phyloP scores from a whole-genome alignment of 2,329 filamentous ascomycete genomes.

The Pseudogymnoascus sp. region DNA sequence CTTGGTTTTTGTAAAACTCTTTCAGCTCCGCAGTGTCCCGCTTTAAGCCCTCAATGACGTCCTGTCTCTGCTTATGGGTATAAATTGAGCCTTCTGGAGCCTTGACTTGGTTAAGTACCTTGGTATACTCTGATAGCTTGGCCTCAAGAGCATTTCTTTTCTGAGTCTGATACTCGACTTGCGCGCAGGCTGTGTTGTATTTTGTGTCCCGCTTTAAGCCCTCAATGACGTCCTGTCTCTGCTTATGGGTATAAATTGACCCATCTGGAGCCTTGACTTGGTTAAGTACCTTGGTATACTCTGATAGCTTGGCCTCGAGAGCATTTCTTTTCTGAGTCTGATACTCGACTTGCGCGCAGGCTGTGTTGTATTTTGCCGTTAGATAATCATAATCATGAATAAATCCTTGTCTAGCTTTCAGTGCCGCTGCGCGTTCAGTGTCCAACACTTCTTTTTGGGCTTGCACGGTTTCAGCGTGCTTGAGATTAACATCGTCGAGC shows the following conservation, averaged over 20 bases:
- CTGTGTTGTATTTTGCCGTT: not conserved
- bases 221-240: not conserved
- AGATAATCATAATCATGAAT: not conserved
- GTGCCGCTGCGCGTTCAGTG: not conserved
- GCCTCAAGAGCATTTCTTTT: not conserved
- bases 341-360: not conserved
- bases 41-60: not conserved
- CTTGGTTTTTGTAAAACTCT: not conserved
- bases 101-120: not conserved
- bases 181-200: not conserved
- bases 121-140: not conserved
- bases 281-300: not conserved
- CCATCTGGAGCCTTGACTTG: not conserved
- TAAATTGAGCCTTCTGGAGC: not conserved
- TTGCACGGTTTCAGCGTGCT: not conserved
- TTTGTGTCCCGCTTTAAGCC: not conserved
- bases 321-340: not conserved
- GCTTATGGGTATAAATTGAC: not conserved
- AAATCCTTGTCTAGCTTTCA: not conserved
- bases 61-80: not conserved
- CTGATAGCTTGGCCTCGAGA: not conserved
- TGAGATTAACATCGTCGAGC: not conserved
- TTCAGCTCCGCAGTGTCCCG: not conserved
- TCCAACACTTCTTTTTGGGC: not conserved
- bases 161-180: not conserved